These are phyloP conservation scores for Colletotrichum sidae DNA, from an alignment of 2,329 filamentous ascomycete species.

Conservation along the genomic window DNA sequence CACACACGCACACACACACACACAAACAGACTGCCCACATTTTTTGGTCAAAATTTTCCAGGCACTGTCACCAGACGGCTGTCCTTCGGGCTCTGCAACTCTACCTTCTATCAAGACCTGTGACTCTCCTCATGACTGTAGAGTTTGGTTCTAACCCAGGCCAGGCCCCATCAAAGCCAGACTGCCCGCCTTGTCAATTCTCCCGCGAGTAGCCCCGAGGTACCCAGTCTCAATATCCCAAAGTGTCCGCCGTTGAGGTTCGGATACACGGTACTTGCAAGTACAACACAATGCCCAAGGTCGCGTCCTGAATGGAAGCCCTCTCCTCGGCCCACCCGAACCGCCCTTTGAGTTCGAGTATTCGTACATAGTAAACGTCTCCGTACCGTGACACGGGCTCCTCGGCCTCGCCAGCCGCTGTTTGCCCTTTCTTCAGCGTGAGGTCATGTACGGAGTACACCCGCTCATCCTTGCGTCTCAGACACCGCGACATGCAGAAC, in stretches of 20 bases:
- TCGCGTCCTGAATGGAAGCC: neutral
- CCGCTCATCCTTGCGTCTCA: constrained; percentile 28
- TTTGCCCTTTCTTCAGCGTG: constrained; percentile 33
- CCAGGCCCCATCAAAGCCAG: no score
- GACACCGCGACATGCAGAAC: constrained; percentile 31
- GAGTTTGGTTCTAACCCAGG: no score
- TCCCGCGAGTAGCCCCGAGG: neutral
- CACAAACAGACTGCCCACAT: constrained; percentile 28
- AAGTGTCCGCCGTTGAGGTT: neutral
- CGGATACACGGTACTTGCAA: no score
- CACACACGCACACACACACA: constrained; percentile 7
- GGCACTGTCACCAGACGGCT: no score
- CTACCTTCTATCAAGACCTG: no score
- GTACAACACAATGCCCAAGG: no score
- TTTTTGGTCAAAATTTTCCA: constrained; percentile 28
- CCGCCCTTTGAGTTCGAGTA: neutral
- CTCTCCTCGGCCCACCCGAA: neutral
- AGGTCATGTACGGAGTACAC: constrained; percentile 35
- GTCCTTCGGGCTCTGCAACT: no score
- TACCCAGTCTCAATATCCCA: constrained; percentile 33
- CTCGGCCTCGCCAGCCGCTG: neutral
- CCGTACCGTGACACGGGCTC: no score
- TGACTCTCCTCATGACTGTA: no score
- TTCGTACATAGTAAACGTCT: neutral
- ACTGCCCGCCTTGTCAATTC: neutral